Percentiles rank a stretch among this genome's conserved stretches.
Conservation (phyloP, 129 eudicot species). For the Glebionis coronaria region DNA sequence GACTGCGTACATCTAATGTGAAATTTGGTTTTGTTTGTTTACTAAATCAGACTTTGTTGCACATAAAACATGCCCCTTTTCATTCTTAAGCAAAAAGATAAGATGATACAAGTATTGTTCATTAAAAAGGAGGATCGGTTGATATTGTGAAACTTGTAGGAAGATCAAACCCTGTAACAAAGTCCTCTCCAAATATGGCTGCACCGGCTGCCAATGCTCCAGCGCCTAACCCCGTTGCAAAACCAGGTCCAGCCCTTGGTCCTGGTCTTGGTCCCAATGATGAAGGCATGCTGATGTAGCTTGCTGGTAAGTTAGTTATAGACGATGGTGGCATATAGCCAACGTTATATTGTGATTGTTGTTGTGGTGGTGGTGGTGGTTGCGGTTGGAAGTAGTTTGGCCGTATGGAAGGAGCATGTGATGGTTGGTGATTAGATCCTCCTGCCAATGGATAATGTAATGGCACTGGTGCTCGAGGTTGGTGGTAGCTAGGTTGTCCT, state of each 20-base stretch:
- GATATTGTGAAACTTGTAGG: slow-evolving; percentile 55
- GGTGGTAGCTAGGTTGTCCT: slow-evolving; percentile 31
- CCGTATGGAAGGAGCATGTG: slow-evolving; percentile 17
- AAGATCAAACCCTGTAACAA: slow-evolving; percentile 68
- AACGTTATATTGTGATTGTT: slow-evolving; percentile 47
- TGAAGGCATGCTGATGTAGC: slow-evolving; percentile 68
- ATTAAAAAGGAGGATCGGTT: slow-evolving; percentile 58
- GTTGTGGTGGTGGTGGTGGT: slow-evolving; percentile 49
- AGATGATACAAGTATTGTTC: slow-evolving; percentile 6
- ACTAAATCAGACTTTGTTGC: no score
- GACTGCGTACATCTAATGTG: no score
- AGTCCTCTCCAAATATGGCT: slow-evolving; percentile 80
- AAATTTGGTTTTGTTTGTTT: no score
- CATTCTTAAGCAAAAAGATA: background rate
- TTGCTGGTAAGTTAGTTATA: slow-evolving; percentile 29
- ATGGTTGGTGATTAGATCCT: slow-evolving; percentile 33
- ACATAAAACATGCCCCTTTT: background rate
- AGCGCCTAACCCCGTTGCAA: slow-evolving; percentile 81
- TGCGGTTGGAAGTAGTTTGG: slow-evolving; percentile 48
- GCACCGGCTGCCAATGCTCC: slow-evolving; percentile 96
- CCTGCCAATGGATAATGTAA: slow-evolving; percentile 23
- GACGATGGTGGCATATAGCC: slow-evolving; percentile 64
- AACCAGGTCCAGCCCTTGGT: slow-evolving; percentile 47
- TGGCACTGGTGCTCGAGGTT: slow-evolving; percentile 24
- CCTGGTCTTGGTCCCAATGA: slow-evolving; percentile 47